phyloP scores from a whole-genome alignment of 1,284 basidiomycete species.

The Pholiota adiposa region DNA sequence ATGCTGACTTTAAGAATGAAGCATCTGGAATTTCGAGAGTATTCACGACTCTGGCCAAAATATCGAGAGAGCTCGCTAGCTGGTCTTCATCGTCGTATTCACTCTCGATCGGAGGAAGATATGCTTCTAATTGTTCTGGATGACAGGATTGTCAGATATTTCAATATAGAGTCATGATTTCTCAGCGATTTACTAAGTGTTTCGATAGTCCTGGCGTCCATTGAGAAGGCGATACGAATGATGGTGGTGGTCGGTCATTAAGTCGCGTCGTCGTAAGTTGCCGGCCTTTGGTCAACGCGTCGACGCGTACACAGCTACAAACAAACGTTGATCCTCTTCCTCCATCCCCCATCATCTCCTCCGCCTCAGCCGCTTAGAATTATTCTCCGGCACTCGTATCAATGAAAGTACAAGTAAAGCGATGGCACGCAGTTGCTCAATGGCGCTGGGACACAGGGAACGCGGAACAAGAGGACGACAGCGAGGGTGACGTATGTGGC shows the following conservation, averaged over 20 bases:
- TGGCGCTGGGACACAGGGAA: constrained; percentile 85
- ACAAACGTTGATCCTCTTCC: neutral
- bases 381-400: neutral
- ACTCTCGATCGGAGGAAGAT: constrained; percentile 20
- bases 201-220: neutral
- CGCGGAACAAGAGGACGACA: constrained; percentile 62
- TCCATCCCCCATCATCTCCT: neutral
- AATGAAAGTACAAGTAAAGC: constrained; percentile 83
- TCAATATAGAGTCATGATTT: neutral
- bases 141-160: neutral
- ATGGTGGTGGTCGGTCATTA: neutral
- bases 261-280: constrained; percentile 6
- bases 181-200: neutral
- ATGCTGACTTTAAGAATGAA: constrained; percentile 25
- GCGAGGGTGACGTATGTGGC: constrained; percentile 89
- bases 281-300: constrained; percentile 4
- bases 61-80: constrained; percentile 18
- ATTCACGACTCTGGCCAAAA: constrained; percentile 22
- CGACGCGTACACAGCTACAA: constrained; percentile 11
- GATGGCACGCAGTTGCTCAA: constrained; percentile 84
- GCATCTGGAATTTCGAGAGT: constrained; percentile 30
- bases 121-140: constrained; percentile 7
- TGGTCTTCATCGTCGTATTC: constrained; percentile 18
- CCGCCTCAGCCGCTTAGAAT: neutral
- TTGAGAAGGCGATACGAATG: neutral